Conservation (phyloP, 257 asterid genomes). For the Handroanthus guayacan region DNA sequence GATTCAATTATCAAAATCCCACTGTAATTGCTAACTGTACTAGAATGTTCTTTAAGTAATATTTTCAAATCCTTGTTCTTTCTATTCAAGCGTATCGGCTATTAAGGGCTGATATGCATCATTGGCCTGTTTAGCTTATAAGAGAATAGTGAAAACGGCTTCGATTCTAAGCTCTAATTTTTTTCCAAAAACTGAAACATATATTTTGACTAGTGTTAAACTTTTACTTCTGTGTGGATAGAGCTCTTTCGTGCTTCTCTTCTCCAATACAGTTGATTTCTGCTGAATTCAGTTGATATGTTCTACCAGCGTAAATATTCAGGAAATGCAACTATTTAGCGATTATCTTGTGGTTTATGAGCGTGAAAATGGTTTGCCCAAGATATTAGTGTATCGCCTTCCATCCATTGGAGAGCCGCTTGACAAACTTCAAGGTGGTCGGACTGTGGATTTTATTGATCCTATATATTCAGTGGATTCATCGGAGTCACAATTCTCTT, state of each 20-base stretch:
- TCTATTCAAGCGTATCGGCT: constrained; percentile 1
- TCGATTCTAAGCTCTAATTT: constrained; percentile 11
- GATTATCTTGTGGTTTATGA: constrained; percentile 84
- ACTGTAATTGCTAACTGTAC: constrained; percentile 15
- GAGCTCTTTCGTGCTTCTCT: constrained; percentile 13
- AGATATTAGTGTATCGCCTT: constrained; percentile 67
- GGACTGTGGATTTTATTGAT: constrained; percentile 72
- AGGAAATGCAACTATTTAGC: constrained; percentile 71
- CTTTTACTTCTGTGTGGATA: constrained; percentile 15
- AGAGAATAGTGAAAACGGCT: constrained; percentile 30
- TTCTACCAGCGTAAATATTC: constrained; percentile 78
- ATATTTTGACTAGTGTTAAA: constrained; percentile 12
- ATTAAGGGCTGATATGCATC: constrained; percentile 30
- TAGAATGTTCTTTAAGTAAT: constrained; percentile 16
- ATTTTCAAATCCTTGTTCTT: constrained; percentile 13
- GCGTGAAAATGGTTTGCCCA: constrained; percentile 85
- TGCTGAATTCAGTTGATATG: constrained; percentile 34
- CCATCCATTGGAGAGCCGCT: constrained; percentile 81
- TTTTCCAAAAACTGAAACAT: constrained; percentile 19
- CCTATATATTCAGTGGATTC: constrained; percentile 74
- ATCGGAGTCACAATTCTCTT: constrained; percentile 71
- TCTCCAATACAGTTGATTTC: constrained; percentile 23
- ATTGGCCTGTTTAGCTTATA: constrained; percentile 18
- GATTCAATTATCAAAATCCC: background rate
- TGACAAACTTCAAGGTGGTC: constrained; percentile 70